Percentiles rank a stretch among this genome's conserved stretches.
These are phyloP conservation scores for Trematosphaeria pertusa DNA, from an alignment of 2,329 filamentous ascomycete genomes.

Conservation along the genomic window DNA sequence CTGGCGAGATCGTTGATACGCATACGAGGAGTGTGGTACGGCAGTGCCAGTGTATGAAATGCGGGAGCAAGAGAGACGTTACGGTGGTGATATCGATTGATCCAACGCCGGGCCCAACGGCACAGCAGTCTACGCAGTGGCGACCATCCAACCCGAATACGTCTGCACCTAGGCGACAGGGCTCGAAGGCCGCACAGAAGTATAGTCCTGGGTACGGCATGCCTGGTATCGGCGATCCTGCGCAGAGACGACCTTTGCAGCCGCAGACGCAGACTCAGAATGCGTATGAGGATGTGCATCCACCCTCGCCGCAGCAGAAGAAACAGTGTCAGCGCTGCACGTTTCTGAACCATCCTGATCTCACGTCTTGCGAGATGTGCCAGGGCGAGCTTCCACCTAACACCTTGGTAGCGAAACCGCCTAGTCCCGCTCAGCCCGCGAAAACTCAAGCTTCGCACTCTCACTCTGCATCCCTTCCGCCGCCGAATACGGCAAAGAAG, in stretches of 20 bases:
- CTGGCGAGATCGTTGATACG: slow-evolving; percentile 36
- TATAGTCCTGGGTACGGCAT: slow-evolving; percentile 38
- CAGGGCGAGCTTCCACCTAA: slow-evolving; percentile 34
- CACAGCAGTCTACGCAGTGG: slow-evolving; percentile 8
- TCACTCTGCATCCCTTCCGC: slow-evolving; percentile 38
- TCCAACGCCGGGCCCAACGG: slow-evolving; percentile 28
- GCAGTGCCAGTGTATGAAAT: slow-evolving; percentile 46
- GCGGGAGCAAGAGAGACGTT: slow-evolving; percentile 43
- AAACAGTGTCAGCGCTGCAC: slow-evolving; percentile 46
- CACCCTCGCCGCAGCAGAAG: slow-evolving; percentile 35
- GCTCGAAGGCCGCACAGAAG: slow-evolving; percentile 26
- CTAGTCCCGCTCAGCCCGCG: slow-evolving; percentile 23
- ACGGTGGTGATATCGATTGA: slow-evolving; percentile 43
- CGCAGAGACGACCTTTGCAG: slow-evolving; percentile 25
- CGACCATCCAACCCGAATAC: slow-evolving; percentile 22
- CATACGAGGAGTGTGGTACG: slow-evolving; percentile 39
- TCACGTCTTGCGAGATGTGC: slow-evolving; percentile 44
- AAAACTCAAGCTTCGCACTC: slow-evolving; percentile 27
- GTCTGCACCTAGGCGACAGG: slow-evolving; percentile 16
- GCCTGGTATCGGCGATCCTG: slow-evolving; percentile 24
- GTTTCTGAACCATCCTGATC: slow-evolving; percentile 42
- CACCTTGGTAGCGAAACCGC: slow-evolving; percentile 28
- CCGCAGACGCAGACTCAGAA: slow-evolving; percentile 20
- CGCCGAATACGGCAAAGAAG: slow-evolving; percentile 18
- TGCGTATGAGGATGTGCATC: slow-evolving; percentile 9